Base-by-base conservation (phyloP, 1,284 basidiomycete genomes). In the Austroboletus novae-zelandiae region DNA sequence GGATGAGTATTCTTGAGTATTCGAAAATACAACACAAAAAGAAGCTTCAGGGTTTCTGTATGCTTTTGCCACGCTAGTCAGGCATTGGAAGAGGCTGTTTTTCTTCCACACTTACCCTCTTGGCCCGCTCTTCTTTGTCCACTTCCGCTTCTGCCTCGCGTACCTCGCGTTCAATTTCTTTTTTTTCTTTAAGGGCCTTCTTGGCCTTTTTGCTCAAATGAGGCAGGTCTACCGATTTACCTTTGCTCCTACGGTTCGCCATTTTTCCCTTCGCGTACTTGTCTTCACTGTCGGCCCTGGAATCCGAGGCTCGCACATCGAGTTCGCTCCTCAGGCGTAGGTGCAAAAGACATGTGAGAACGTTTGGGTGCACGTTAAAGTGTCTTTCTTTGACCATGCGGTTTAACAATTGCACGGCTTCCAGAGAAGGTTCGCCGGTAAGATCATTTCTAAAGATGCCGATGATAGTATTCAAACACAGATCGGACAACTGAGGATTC, bases 11-110 rank as follows among this genome's bases (percentile, higher is more conserved):
- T 85, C 74, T 99, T 99, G 58, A 99, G 77, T 61, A 99, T 90
- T 57, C 91, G 87, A 72, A 99, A 99, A 73, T 99, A 99, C 43
- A 99, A 80, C 25, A 96, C 94, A 69, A 99, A 99, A 40, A 99
- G 79, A 54, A 99, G 84, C 73, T 99, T 99, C 57, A 99, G 79
- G 45, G 97, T 98, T 74, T 99, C 97, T 13, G 95, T 99, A 78
- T 64, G 62, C 89, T 96, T 27, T 68, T 51, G 55, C 50, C 54
- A 50, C 44, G 49, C 50, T 40, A 8, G 53, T 59, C 43, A 65
- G 65, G 43, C 43, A 51, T 57, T 44, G 43, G 41, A 45, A 56
- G 44, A 57, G 45, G 50, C 36, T 45, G 35, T 31, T 31, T 34
- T 31, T 43, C 47, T 57, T 58, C 51, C 56, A 42, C 46, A 61